Percentiles rank a stretch among this genome's conserved stretches.
Conservation (phyloP, 805 yeast genomes). For the Cyberlindnera amylophila region DNA sequence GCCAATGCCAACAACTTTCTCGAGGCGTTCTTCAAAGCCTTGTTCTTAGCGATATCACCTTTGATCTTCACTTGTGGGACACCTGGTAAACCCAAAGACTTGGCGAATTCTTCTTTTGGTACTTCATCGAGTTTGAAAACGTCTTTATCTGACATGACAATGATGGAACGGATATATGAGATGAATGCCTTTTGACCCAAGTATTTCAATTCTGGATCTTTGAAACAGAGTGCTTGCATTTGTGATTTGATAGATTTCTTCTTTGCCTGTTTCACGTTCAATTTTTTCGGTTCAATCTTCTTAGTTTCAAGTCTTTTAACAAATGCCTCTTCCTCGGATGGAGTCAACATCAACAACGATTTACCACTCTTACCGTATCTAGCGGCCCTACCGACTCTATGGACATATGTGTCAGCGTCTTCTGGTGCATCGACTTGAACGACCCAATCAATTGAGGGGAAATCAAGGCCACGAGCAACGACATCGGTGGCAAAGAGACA, state of each 20-base stretch:
- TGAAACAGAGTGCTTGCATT: constrained; percentile 84
- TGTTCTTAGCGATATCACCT: constrained; percentile 44
- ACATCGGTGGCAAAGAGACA: constrained; percentile 94
- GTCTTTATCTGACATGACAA: constrained; percentile 82
- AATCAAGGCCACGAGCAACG: constrained; percentile 95
- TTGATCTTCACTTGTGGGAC: constrained; percentile 87
- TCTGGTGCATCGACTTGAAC: constrained; percentile 93
- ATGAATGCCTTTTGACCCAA: constrained; percentile 95
- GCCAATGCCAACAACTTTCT: constrained; percentile 60
- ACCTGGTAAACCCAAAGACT: constrained; percentile 89
- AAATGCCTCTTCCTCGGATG: constrained; percentile 78
- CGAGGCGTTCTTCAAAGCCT: constrained; percentile 77
- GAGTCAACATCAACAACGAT: constrained; percentile 78
- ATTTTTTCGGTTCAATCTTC: constrained; percentile 64
- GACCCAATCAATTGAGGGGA: constrained; percentile 91
- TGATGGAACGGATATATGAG: constrained; percentile 81
- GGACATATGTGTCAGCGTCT: constrained; percentile 87
- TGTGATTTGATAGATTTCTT: constrained; percentile 73
- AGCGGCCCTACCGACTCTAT: constrained; percentile 95
- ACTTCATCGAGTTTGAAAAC: constrained; percentile 74
- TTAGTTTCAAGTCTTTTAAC: constrained; percentile 55
- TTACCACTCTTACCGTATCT: constrained; percentile 87
- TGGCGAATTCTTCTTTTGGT: constrained; percentile 81
- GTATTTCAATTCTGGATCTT: constrained; percentile 87
- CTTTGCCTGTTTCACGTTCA: constrained; percentile 72